Evolutionary conservation across 148 eudicot genomes (phyloP).

Genomic region (Camellia japonica): DNA sequence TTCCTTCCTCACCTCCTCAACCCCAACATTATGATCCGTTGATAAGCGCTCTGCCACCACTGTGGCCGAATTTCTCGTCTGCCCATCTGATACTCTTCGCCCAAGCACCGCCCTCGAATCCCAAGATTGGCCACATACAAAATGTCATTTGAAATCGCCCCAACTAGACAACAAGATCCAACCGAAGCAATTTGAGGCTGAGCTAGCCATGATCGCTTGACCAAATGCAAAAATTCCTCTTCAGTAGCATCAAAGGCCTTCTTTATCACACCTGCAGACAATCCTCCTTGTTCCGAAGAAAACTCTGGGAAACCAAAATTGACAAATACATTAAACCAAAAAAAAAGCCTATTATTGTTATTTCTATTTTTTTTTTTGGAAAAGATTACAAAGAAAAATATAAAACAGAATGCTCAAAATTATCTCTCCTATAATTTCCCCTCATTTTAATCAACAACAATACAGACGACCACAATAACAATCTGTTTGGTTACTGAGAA

Average conservation of each 20-base stretch:
- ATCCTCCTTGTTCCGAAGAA: constrained; percentile 33
- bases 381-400: not conserved
- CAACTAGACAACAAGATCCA: constrained; percentile 39
- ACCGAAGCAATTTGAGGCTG: constrained; percentile 30
- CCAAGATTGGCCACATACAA: constrained; percentile 37
- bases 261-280: constrained; percentile 28
- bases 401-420: not conserved
- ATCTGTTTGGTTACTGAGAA: not conserved
- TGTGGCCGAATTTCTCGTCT: not conserved
- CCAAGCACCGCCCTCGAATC: constrained; percentile 41
- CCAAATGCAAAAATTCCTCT: constrained; percentile 27
- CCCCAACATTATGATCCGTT: constrained; percentile 38
- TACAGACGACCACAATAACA: not conserved
- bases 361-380: no score
- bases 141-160: constrained; percentile 24
- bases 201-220: constrained; percentile 29
- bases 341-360: no score
- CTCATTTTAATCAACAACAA: not conserved
- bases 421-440: not conserved
- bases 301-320: constrained; percentile 20
- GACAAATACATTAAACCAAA: not conserved
- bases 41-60: constrained; percentile 35
- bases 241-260: constrained; percentile 34
- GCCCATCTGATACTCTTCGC: constrained; percentile 10
- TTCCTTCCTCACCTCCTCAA: constrained; percentile 39